Evolutionary conservation across 2,329 filamentous ascomycete genomes (phyloP).

Genomic region (Ascochyta fabae): DNA sequence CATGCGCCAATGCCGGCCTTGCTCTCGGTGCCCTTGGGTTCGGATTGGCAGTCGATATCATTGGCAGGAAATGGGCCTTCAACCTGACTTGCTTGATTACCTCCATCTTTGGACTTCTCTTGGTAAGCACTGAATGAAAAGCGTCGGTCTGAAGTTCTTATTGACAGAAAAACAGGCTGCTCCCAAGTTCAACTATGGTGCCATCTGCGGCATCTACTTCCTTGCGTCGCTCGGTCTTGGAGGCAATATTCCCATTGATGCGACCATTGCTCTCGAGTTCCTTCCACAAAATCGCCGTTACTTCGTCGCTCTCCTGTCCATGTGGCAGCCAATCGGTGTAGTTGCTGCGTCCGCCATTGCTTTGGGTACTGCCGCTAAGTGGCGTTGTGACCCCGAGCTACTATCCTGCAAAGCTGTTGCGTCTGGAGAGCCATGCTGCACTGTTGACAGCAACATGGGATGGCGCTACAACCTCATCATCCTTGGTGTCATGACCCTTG

Average conservation of each 20-base stretch:
- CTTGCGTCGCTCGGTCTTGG: conserved; percentile 35
- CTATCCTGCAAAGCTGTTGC: conserved; percentile 26
- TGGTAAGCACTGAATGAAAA: conserved; percentile 17
- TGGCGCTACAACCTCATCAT: conserved; percentile 40
- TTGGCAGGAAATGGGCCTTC: conserved; percentile 39
- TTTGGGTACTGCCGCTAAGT: conserved; percentile 38
- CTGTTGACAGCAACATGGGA: conserved; percentile 38
- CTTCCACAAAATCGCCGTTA: conserved; percentile 36
- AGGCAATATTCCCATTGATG: conserved; percentile 40
- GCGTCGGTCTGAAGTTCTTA: neutral
- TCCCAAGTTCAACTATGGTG: conserved; percentile 39
- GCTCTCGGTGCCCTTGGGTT: conserved; percentile 38
- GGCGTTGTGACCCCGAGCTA: conserved; percentile 32
- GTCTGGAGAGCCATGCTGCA: conserved; percentile 28
- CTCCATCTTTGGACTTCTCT: conserved; percentile 31
- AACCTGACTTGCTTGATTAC: conserved; percentile 39
- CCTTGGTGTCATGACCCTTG: conserved; percentile 35
- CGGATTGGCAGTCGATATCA: conserved; percentile 35
- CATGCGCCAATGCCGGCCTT: conserved; percentile 38
- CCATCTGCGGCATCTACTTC: conserved; percentile 39
- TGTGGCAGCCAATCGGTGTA: conserved; percentile 42
- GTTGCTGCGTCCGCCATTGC: conserved; percentile 36
- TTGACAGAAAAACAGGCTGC: conserved; percentile 28
- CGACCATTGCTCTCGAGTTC: conserved; percentile 37
- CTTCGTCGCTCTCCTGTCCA: conserved; percentile 38